Base-by-base conservation (phyloP, 2,329 filamentous ascomycete genomes). In the Diplocarpon mali region DNA sequence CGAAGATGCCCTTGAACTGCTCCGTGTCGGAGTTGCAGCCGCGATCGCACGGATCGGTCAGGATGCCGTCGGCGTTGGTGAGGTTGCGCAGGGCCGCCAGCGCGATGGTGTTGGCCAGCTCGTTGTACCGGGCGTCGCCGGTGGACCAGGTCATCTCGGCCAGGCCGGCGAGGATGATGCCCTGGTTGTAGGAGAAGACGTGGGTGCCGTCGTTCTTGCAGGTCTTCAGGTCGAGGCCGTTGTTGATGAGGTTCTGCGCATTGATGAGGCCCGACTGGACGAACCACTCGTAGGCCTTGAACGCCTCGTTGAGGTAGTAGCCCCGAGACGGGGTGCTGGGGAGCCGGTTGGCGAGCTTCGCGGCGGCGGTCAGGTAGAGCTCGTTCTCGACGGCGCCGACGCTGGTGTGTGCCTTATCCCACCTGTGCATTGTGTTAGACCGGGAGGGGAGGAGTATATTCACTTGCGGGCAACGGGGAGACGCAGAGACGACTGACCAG, bases 1-100 rank as follows among this genome's bases (percentile, higher is more conserved):
- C 69, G 51, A 85, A 84, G 30, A 85, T 68, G 3, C 83, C 83
- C 62, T 87, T 86, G 70, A 86, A 87, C 56, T 83, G 77, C 29
- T 74, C 69, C 1, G 68, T 72, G 47, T 79, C 72, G 14, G 56
- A 60, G 10, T 50, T 39, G 30, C 58, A 60, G 7, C 65, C 67
- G 47, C 65, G 57, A 53, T 79, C 75, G 51, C 75, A 78, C 10
- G 59, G 51, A 47, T 80, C 75, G 46, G 67, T 68, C 1, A 80
- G 62, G 20, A 79, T 65, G 10, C 69, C 68, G 42, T 69, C 60
- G 0, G 60, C 45, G 48, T 71, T 66, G 3, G 68, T 58, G 5
- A 76, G 58, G 17, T 63, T 52, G 10, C 56, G 53, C 45, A 78
- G 72, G 12, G 71, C 72, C 0, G 73, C 74, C 36, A 66, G 60